Base-by-base conservation (phyloP, 805 yeast species). In the Jamesozyma lodderae region DNA sequence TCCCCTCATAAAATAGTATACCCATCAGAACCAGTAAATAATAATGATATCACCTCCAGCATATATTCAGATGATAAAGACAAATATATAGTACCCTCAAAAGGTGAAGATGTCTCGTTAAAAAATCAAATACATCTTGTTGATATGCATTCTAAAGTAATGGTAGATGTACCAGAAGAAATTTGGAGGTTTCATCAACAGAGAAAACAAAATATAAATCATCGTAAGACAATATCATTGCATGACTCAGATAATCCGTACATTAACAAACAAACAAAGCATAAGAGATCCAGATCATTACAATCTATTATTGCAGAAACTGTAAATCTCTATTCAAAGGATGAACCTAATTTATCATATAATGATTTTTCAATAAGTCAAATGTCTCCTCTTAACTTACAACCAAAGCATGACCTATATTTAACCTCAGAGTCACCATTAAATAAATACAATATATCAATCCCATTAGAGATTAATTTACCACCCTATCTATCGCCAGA, bases 401-500 rank as follows among this genome's bases (percentile, higher is more conserved):
- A 42, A n/a, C 33, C 36, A 16, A 43, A 36, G 13, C 26, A 35
- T 25, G 34, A 41, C 15, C 46, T 66, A 11, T 63, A 59, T 36
- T 38, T 66, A 15, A 51, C 63, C 7, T 55, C 67, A 3, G 56
- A 59, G 27, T 60, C 69, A 0, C 61, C 66, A 6, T 41, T 65
- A 28, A 66, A 63, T 42, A 42, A 42, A 14, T 52, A 52, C 26
- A 42, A 47, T 11, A 49, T 64, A 1, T 63, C 70, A 1, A 53
- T 66, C 1, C 70, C 70, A 7, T 49, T 62, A 11, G 64, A 64
- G 37, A 51, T 60, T 6, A 41, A 48, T 3, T 41, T 65, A 7
- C 70, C 70, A 8, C 69, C 69, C 4, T 49, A 43, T 21, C 38
- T 66, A 15, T 64, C 68, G 0, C 64, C 65, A 4, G 38, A 42